Conservation (phyloP, 805 yeast species). For the Candida boidinii region DNA sequence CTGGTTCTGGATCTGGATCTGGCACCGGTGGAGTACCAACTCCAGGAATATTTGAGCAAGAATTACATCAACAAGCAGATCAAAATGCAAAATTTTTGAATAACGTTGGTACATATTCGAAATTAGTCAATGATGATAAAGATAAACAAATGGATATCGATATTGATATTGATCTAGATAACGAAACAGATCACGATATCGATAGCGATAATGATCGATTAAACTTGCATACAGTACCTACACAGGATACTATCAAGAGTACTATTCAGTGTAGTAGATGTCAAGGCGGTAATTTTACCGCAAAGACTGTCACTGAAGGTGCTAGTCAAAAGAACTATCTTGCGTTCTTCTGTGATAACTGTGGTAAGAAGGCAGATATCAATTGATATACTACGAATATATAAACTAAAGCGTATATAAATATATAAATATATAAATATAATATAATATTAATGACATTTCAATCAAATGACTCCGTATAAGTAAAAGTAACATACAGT, state of each 20-base stretch:
- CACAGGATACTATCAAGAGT: slow-evolving; percentile 5
- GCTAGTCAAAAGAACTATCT: slow-evolving; percentile 10
- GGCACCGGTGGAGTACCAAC: too few relatives aligned
- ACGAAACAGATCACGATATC: background rate
- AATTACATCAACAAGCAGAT: too few relatives aligned
- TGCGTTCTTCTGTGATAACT: slow-evolving; percentile 18
- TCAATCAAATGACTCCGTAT: too few relatives aligned
- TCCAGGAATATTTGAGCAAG: too few relatives aligned
- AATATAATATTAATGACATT: too few relatives aligned
- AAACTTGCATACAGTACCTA: slow-evolving; percentile 1
- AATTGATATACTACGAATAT: background rate
- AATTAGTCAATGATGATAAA: too few relatives aligned
- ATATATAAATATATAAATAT: slow-evolving; percentile 1
- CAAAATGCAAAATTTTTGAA: too few relatives aligned
- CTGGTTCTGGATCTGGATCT: too few relatives aligned
- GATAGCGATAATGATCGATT: background rate
- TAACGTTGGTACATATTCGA: too few relatives aligned
- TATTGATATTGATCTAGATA: background rate
- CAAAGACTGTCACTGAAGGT: slow-evolving; percentile 13
- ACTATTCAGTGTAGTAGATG: slow-evolving; percentile 15
- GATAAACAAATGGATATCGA: too few relatives aligned
- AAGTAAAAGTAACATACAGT: too few relatives aligned
- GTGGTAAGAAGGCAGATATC: slow-evolving; percentile 15
- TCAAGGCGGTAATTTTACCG: slow-evolving; percentile 15
- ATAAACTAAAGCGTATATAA: background rate